Evolutionary conservation across 2,329 filamentous ascomycete species (phyloP).

Genomic region (Phialophora tarda): DNA sequence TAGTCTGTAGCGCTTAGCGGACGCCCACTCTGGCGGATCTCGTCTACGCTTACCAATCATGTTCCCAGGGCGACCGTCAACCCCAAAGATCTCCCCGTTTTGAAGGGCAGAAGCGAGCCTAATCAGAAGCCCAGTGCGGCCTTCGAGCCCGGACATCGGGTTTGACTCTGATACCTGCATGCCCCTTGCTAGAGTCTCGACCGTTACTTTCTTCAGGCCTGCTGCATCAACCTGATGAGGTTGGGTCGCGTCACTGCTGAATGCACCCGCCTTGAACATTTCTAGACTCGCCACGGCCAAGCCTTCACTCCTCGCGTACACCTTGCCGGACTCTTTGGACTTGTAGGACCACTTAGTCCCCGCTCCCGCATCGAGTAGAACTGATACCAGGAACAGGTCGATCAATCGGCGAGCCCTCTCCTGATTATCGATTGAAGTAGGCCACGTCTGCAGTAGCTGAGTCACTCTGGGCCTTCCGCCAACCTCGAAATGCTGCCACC

Average conservation of each 20-base stretch:
- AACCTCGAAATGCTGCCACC: slow-evolving; percentile 69
- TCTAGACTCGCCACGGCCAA: slow-evolving; percentile 78
- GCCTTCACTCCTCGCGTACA: slow-evolving; percentile 85
- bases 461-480: slow-evolving; percentile 59
- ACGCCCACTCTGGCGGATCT: neutral
- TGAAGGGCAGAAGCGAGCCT: slow-evolving; percentile 75
- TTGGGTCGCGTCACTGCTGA: slow-evolving; percentile 76
- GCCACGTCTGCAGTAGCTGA: slow-evolving; percentile 55
- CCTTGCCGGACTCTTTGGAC: slow-evolving; percentile 81
- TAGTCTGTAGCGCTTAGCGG: slow-evolving; percentile 66
- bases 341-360: slow-evolving; percentile 92
- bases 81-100: slow-evolving; percentile 79
- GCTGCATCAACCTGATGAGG: slow-evolving; percentile 88
- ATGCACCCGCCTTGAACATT: slow-evolving; percentile 84
- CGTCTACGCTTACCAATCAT: slow-evolving; percentile 75
- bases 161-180: slow-evolving; percentile 84
- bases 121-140: slow-evolving; percentile 78
- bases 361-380: slow-evolving; percentile 73
- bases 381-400: slow-evolving; percentile 67
- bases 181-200: slow-evolving; percentile 75
- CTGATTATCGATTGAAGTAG: slow-evolving; percentile 66
- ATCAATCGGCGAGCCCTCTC: slow-evolving; percentile 62
- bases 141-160: slow-evolving; percentile 81
- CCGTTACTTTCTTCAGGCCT: slow-evolving; percentile 74
- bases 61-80: slow-evolving; percentile 83